Base-by-base conservation (phyloP, 1,284 basidiomycete species). In the Ceratobasidium papillatum region DNA sequence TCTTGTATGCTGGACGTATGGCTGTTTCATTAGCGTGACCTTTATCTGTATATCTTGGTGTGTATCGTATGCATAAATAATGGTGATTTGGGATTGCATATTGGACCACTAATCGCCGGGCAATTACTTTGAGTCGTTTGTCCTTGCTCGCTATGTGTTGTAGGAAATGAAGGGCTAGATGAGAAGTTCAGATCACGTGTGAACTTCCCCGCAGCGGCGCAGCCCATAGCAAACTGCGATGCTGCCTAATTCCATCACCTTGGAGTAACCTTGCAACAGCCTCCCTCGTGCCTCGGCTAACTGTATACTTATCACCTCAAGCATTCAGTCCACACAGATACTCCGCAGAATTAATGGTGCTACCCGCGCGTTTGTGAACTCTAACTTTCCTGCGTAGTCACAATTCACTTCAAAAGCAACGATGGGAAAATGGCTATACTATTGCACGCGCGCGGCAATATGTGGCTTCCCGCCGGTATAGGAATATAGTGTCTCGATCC, bases 11-110 rank as follows among this genome's bases (percentile, higher is more conserved):
- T 38, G 14, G 9, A 36, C 38, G 51, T 64, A 47, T 32, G 38
- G 66, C 47, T 66, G 43, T 69, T 58, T 47, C 36, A 43, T 30
- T 58, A 56, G 38, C 32, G 36, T 41, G 19, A 3, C 27, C 4
- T 47, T 25, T 19, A 22, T 14, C 30, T 59, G 41, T 58, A 9
- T 69, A 41, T 41, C 54, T 69, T 66, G 47, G 34, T n/a, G 32
- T 19, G n/a, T 66, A n/a, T 38, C 8, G 58, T 61, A 61, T 25
- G 22, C 36, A 27, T 38, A 61, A 61, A 30, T 61, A 61, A 61
- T 61, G 7, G 19, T 17, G 27, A 61, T 12, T 25, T n/a, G 17
- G 14, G 22, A 22, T 19, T 34, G 45, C 19, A n/a, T 19, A 9
- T 47, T 3, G 19, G 8, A 19, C 3, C 45, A n/a, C 3, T 47